These are phyloP conservation scores for Gnetum montanum DNA, from an alignment of 75 land plant species.

Conservation along the genomic window DNA sequence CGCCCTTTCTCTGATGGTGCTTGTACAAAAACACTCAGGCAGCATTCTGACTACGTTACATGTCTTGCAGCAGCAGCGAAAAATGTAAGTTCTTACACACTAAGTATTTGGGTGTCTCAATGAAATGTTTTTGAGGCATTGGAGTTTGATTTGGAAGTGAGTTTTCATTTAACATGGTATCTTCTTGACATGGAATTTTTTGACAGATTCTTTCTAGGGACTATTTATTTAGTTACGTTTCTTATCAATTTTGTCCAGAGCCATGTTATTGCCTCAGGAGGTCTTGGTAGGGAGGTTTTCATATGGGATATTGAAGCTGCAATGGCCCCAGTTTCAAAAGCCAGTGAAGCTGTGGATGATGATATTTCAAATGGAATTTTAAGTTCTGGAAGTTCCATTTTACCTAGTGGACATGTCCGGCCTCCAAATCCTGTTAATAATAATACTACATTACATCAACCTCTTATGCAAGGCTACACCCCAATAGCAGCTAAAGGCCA, in stretches of 20 bases:
- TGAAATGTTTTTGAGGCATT: not conserved
- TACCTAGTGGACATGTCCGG: slow-evolving; percentile 33
- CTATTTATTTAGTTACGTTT: not conserved
- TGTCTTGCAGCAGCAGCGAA: slow-evolving; percentile 84
- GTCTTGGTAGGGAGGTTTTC: slow-evolving; percentile 96
- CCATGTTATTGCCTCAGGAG: slow-evolving; percentile 92
- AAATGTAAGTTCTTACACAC: slow-evolving; percentile 64
- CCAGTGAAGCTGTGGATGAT: slow-evolving; percentile 52
- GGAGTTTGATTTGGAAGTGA: too few relatives aligned
- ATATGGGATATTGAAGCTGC: slow-evolving; percentile 98
- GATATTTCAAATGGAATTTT: slow-evolving; percentile 50
- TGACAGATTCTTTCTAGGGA: not conserved
- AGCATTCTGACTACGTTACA: slow-evolving; percentile 96
- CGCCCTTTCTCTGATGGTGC: slow-evolving; percentile 60
- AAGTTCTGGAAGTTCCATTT: slow-evolving; percentile 25
- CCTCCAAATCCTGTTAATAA: slow-evolving; percentile 33
- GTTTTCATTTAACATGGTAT: too few relatives aligned
- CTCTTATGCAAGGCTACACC: slow-evolving; percentile 51
- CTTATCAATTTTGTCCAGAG: slow-evolving; percentile 33
- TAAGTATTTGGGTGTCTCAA: not conserved
- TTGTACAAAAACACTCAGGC: slow-evolving; percentile 80
- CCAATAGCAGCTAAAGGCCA: slow-evolving; percentile 90
- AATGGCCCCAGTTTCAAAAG: slow-evolving; percentile 43
- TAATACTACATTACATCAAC: slow-evolving; percentile 33
- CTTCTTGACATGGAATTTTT: too few relatives aligned